A percentile compares a stretch with the other conserved stretches of the same genome.
Conservation (phyloP, 2,329 filamentous ascomycete species). For the Cladosporium sp. region DNA sequence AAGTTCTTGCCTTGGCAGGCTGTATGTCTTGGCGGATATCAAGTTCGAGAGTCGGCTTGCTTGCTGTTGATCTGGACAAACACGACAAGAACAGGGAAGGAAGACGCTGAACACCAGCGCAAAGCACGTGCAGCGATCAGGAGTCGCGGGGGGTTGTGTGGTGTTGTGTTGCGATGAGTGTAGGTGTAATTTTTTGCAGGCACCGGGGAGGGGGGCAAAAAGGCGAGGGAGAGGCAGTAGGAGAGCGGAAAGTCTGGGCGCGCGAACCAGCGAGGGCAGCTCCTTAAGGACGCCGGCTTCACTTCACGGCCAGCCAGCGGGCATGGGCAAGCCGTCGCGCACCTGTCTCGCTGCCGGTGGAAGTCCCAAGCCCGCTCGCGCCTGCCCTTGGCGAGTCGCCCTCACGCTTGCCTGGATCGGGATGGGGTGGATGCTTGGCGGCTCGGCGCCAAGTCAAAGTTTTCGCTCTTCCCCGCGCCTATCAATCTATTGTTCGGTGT, state of each 20-base stretch:
- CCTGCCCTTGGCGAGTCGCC: too few relatives aligned
- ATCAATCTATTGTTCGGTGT: too few relatives aligned
- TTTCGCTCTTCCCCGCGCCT: too few relatives aligned
- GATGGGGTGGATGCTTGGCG: too few relatives aligned
- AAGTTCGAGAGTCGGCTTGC: not conserved
- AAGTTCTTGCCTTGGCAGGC: constrained; percentile 3
- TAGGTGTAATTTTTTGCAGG: not conserved
- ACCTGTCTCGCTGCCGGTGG: too few relatives aligned
- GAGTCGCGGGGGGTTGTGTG: not conserved
- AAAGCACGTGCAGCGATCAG: constrained; percentile 1
- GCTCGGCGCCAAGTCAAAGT: too few relatives aligned
- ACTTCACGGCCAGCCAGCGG: too few relatives aligned
- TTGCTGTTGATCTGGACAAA: not conserved
- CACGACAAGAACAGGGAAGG: not conserved
- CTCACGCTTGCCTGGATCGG: too few relatives aligned
- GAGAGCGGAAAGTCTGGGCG: not conserved
- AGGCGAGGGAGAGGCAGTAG: not conserved
- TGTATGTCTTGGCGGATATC: constrained; percentile 4
- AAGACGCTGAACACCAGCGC: constrained; percentile 3
- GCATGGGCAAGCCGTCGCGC: too few relatives aligned
- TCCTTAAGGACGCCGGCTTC: too few relatives aligned
- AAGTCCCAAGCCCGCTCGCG: too few relatives aligned
- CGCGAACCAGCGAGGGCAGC: not conserved
- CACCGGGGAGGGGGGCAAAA: not conserved
- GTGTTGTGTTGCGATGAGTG: not conserved